These are phyloP conservation scores for Setaria viridis DNA, from an alignment of 202 grass and related monocot genomes.

Conservation along the genomic window DNA sequence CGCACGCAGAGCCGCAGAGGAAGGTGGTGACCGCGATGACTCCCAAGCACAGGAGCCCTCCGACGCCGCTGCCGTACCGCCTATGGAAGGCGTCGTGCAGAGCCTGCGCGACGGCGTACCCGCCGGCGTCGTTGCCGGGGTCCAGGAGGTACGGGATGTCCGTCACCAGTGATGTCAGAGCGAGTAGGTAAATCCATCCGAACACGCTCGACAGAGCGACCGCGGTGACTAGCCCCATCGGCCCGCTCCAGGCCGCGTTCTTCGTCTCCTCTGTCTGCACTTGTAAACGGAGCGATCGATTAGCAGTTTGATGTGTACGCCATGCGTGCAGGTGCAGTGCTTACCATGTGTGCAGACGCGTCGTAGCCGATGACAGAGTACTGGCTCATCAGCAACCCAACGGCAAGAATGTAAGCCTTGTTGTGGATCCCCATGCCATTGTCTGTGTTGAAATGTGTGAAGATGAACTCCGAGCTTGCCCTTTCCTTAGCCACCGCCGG, in stretches of 20 bases:
- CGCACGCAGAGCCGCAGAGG: constrained; percentile 47
- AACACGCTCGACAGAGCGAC: constrained; percentile 57
- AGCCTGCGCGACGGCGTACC: constrained; percentile 69
- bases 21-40: constrained; percentile 56
- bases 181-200: constrained; percentile 70
- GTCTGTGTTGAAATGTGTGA: constrained; percentile 72
- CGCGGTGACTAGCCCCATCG: constrained; percentile 64
- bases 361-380: constrained; percentile 72
- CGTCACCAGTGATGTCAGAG: constrained; percentile 51
- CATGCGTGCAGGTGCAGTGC: too few species aligned
- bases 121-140: constrained; percentile 63
- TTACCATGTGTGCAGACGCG: constrained; percentile 74
- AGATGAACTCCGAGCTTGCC: constrained; percentile 60
- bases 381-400: constrained; percentile 74
- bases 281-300: too few species aligned
- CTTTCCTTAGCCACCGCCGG: constrained; percentile 65
- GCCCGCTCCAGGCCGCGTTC: constrained; percentile 63
- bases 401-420: constrained; percentile 60
- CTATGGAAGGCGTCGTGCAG: constrained; percentile 56
- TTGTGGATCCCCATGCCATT: constrained; percentile 65
- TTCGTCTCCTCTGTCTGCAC: constrained; percentile 67
- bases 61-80: constrained; percentile 55
- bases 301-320: background rate
- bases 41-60: constrained; percentile 63
- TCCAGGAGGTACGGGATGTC: constrained; percentile 65